Base-by-base conservation (phyloP, 805 yeast genomes). In the Yarrowia phangngaensis region DNA sequence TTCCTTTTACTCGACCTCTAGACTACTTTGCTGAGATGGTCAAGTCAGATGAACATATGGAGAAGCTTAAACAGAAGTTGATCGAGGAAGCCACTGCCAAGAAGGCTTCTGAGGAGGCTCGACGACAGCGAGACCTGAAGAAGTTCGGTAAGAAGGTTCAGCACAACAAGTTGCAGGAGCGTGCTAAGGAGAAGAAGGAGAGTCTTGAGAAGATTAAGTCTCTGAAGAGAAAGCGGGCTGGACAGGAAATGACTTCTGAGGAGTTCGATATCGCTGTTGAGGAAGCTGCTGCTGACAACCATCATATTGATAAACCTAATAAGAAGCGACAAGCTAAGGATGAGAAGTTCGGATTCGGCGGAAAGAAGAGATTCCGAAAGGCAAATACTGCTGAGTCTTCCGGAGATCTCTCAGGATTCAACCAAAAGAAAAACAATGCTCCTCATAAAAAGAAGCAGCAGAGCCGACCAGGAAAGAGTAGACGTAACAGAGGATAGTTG, bases 1-100 rank as follows among this genome's bases (percentile, higher is more conserved):
- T 90, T 23, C 87, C 96, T 53, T 92, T 92, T 65, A 74, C 94
- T 20, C 79, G 98, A 66, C 99, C 99, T 27, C 70, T 78, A 60
- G 98, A 92, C 64, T 92, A 86, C 66, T 92, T 92, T 70, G 99
- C 98, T 14, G 98, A 92, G 69, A 92, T 92, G 98, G 85, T 88
- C 53, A 92, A 92, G 71, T 82, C 89, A 49, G 98, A 92, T 66
- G 96, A 87, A 65, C 99, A 92, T 67, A 92, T 92, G 98, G 96
- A 87, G 62, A 85, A 79, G 68, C 75, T 92, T 62, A 88, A 86
- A 73, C 70, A 72, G 60, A 87, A 85, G 67, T 74, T 90, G 58
- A 73, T 88, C 33, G 75, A 78, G 55, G 96, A 87, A 64, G 79
- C 77, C 31, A 68, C 74, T 5, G 57, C 63, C 20, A 86, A 86